phyloP scores from a whole-genome alignment of 163 green algal genomes.

The Volvox carteri region DNA sequence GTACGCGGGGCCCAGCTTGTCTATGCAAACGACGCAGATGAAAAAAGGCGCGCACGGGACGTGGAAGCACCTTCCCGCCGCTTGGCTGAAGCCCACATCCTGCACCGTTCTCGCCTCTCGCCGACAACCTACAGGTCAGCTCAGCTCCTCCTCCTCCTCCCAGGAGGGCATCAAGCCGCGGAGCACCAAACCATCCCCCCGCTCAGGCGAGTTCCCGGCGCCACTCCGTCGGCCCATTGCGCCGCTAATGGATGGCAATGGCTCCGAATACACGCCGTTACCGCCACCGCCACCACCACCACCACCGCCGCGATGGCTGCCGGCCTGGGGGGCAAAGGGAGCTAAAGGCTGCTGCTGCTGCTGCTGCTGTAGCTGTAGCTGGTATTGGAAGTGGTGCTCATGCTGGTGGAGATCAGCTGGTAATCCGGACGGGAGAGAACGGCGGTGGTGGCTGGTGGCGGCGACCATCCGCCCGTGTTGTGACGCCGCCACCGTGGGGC shows the following conservation, averaged over 20 bases:
- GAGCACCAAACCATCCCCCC: background rate
- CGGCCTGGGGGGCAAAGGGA: too few relatives aligned
- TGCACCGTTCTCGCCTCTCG: too few relatives aligned
- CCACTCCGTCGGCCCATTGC: background rate
- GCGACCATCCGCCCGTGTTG: too few relatives aligned
- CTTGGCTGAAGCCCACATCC: too few relatives aligned
- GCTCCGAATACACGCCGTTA: background rate
- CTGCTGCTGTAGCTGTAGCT: background rate
- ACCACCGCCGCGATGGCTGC: too few relatives aligned
- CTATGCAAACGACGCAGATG: too few relatives aligned
- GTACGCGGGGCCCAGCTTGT: too few relatives aligned
- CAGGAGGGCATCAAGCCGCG: background rate
- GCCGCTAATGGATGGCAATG: background rate
- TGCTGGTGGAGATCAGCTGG: background rate
- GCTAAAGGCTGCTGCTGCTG: background rate
- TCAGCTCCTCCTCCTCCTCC: constrained; percentile 1
- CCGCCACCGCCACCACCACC: background rate
- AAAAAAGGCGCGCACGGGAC: too few relatives aligned
- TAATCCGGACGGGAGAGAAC: background rate
- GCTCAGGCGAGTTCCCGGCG: too few relatives aligned
- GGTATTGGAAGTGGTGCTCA: background rate
- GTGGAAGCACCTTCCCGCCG: too few relatives aligned
- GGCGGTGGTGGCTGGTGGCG: background rate
- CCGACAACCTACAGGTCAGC: too few relatives aligned
- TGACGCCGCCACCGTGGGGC: background rate